These are phyloP conservation scores for Leccinum incarnatum DNA, from an alignment of 768 basidiomycete species.

Conservation along the genomic window DNA sequence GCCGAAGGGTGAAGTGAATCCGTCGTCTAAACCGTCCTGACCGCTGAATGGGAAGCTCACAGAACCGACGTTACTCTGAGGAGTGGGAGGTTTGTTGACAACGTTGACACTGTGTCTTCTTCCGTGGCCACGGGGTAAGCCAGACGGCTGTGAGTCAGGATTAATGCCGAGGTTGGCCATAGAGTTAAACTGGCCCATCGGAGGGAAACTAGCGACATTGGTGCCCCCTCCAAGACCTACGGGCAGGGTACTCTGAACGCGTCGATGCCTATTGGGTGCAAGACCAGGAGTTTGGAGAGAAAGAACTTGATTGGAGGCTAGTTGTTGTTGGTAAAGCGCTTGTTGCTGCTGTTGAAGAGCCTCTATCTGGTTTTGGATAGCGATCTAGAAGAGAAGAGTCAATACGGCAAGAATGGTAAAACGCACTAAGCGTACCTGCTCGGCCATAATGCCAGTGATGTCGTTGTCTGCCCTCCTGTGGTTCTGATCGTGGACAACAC, in stretches of 20 bases:
- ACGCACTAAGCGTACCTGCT: constrained; percentile 64
- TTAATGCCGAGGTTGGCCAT: constrained; percentile 51
- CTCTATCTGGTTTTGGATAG: constrained; percentile 88
- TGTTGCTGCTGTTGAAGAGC: constrained; percentile 88
- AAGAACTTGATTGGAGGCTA: constrained; percentile 83
- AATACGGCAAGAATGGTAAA: not conserved
- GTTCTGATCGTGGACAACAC: constrained; percentile 31
- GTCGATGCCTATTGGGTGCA: constrained; percentile 71
- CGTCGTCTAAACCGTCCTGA: constrained; percentile 78
- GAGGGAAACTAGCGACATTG: constrained; percentile 31
- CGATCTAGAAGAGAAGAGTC: constrained; percentile 54
- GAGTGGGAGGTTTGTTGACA: constrained; percentile 61
- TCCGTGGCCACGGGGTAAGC: constrained; percentile 80
- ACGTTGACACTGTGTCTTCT: constrained; percentile 91
- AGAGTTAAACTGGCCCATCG: constrained; percentile 67
- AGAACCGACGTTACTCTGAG: constrained; percentile 46
- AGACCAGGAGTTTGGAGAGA: constrained; percentile 78
- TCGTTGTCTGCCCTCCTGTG: constrained; percentile 68
- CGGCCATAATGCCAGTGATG: constrained; percentile 89
- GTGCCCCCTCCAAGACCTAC: constrained; percentile 48
- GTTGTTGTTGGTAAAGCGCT: constrained; percentile 84
- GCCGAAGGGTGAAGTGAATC: constrained; percentile 63
- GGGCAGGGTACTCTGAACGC: constrained; percentile 84
- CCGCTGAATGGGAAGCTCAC: constrained; percentile 49
- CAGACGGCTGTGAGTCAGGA: constrained; percentile 62